phyloP scores from a whole-genome alignment of 2,329 filamentous ascomycete genomes.

The Fusarium sp. region DNA sequence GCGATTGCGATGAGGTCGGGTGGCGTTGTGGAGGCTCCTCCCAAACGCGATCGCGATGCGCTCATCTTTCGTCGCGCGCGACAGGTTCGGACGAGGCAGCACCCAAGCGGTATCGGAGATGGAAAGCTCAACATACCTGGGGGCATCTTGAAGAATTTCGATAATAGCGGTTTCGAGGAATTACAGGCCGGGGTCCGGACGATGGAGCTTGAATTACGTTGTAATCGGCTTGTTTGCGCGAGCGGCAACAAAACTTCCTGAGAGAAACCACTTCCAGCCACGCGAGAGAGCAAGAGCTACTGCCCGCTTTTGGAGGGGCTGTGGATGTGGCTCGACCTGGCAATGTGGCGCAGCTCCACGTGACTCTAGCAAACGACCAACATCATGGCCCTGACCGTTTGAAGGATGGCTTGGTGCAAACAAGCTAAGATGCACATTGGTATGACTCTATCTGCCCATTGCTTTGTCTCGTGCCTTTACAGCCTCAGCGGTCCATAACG shows the following conservation, averaged over 20 bases:
- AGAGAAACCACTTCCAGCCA: constrained; percentile 10
- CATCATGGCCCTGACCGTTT: background rate
- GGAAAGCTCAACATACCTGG: constrained; percentile 36
- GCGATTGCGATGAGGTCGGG: constrained; percentile 5
- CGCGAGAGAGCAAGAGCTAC: background rate
- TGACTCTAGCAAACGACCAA: background rate
- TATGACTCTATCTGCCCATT: too few relatives aligned
- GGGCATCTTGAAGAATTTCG: constrained; percentile 36
- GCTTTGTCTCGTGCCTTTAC: background rate
- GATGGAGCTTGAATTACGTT: background rate
- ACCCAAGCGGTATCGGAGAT: background rate
- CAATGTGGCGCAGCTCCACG: constrained; percentile 15
- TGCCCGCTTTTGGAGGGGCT: constrained; percentile 9
- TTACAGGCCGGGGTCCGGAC: background rate
- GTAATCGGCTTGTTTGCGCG: background rate
- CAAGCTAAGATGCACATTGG: background rate
- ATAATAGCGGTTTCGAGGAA: background rate
- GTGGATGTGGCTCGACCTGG: constrained; percentile 10
- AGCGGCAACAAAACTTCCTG: background rate
- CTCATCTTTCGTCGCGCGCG: constrained; percentile 5
- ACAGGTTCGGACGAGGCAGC: background rate
- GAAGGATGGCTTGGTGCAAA: background rate
- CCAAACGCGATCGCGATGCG: constrained; percentile 17
- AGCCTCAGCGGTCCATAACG: background rate
- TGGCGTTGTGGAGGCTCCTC: background rate